Evolutionary conservation across 1,139 yeast species (phyloP).

Genomic region (Kodamaea sp.): DNA sequence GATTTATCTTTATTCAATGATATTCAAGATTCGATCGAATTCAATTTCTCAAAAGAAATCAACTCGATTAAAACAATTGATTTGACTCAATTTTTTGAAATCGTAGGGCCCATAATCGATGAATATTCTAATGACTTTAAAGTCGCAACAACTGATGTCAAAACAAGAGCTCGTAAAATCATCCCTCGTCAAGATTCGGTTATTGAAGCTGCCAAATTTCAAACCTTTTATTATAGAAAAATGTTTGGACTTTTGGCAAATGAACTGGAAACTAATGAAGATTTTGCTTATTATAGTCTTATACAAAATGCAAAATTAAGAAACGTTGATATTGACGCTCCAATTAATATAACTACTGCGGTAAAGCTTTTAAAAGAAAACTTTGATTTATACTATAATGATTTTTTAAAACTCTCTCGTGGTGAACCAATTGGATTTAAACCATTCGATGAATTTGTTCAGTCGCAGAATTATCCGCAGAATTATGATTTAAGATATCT

Average conservation of each 20-base stretch:
- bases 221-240: conserved; percentile 51
- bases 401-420: conserved; percentile 42
- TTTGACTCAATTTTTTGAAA: conserved; percentile 19
- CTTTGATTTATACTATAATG: conserved; percentile 33
- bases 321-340: conserved; percentile 46
- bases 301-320: conserved; percentile 44
- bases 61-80: conserved; percentile 19
- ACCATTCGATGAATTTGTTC: conserved; percentile 30
- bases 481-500: conserved; percentile 8
- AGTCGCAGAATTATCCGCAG: conserved; percentile 3
- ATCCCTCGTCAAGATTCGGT: conserved; percentile 50
- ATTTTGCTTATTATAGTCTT: conserved; percentile 20
- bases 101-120: conserved; percentile 15
- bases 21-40: conserved; percentile 15
- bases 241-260: conserved; percentile 16
- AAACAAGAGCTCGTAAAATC: conserved; percentile 45
- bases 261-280: background rate
- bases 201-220: conserved; percentile 46
- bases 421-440: conserved; percentile 46
- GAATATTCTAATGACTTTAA: conserved; percentile 12
- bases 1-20: conserved; percentile 25
- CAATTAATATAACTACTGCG: conserved; percentile 38
- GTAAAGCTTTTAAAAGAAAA: conserved; percentile 35
- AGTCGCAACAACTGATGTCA: conserved; percentile 44
- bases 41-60: conserved; percentile 8